phyloP scores from a whole-genome alignment of 331 rosid genomes.

The Rosa hybrid region DNA sequence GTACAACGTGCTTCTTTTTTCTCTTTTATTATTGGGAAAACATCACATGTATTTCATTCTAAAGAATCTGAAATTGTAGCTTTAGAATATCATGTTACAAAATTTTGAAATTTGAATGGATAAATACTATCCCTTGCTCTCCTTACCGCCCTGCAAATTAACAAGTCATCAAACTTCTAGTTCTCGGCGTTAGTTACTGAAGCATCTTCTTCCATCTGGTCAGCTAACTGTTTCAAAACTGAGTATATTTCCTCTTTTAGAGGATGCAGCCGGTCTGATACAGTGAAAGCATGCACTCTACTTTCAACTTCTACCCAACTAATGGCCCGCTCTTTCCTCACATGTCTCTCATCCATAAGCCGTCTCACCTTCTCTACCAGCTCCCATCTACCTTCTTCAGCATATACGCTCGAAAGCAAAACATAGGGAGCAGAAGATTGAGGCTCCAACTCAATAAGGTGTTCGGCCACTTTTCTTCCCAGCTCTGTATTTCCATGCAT shows the following conservation, averaged over 20 bases:
- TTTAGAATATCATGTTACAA: slow-evolving; percentile 15
- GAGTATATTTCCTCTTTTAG: slow-evolving; percentile 53
- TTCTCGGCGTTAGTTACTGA: slow-evolving; percentile 30
- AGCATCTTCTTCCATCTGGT: slow-evolving; percentile 43
- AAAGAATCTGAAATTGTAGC: slow-evolving; percentile 27
- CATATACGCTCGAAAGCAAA: slow-evolving; percentile 62
- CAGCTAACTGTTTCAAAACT: slow-evolving; percentile 50
- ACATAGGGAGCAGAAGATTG: slow-evolving; percentile 52
- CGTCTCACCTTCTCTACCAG: slow-evolving; percentile 54
- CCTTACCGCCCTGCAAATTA: slow-evolving; percentile 30
- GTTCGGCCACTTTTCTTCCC: slow-evolving; percentile 60
- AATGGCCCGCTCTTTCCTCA: slow-evolving; percentile 44
- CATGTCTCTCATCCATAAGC: slow-evolving; percentile 51
- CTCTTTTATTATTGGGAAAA: slow-evolving; percentile 14
- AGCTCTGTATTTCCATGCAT: slow-evolving; percentile 46
- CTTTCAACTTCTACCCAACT: slow-evolving; percentile 65
- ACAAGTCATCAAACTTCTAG: slow-evolving; percentile 26
- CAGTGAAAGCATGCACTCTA: slow-evolving; percentile 51
- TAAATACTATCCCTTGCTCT: slow-evolving; percentile 25
- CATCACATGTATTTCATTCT: slow-evolving; percentile 23
- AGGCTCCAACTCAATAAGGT: slow-evolving; percentile 57
- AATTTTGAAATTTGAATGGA: slow-evolving; percentile 16
- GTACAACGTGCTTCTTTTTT: background rate
- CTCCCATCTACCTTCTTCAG: slow-evolving; percentile 60
- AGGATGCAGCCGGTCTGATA: slow-evolving; percentile 56